These are phyloP conservation scores for Oenanthe sinensis DNA, from an alignment of 129 eudicot species.

Conservation along the genomic window DNA sequence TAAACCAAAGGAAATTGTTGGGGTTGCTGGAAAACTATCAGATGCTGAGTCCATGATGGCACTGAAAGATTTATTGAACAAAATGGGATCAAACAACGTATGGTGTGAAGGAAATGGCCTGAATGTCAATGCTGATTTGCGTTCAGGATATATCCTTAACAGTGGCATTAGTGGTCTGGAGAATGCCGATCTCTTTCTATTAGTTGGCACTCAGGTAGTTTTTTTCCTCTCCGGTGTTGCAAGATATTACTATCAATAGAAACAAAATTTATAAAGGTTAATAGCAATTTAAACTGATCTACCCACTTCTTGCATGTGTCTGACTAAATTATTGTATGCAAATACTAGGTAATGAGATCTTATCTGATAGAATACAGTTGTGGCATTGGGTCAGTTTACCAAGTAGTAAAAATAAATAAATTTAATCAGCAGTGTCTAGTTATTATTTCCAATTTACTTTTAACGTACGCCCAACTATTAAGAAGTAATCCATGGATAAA, in stretches of 20 bases:
- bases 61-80: slow-evolving; percentile 79
- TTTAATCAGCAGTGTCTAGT: background rate
- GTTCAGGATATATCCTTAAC: slow-evolving; percentile 79
- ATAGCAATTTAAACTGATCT: background rate
- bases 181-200: slow-evolving; percentile 80
- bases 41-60: slow-evolving; percentile 98
- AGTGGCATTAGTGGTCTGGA: slow-evolving; percentile 78
- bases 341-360: background rate
- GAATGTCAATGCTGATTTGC: slow-evolving; percentile 69
- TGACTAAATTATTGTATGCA: background rate
- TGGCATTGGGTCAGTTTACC: background rate
- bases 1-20: slow-evolving; percentile 83
- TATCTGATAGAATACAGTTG: background rate
- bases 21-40: slow-evolving; percentile 90
- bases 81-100: slow-evolving; percentile 78
- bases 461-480: background rate
- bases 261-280: background rate
- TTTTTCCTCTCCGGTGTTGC: background rate
- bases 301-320: background rate
- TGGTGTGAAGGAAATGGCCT: slow-evolving; percentile 92
- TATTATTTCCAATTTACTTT: background rate
- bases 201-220: slow-evolving; percentile 93
- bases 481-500: background rate
- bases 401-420: background rate
- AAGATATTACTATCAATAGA: background rate